phyloP scores from a whole-genome alignment of 2,329 filamentous ascomycete species.

The Neurospora sp. region DNA sequence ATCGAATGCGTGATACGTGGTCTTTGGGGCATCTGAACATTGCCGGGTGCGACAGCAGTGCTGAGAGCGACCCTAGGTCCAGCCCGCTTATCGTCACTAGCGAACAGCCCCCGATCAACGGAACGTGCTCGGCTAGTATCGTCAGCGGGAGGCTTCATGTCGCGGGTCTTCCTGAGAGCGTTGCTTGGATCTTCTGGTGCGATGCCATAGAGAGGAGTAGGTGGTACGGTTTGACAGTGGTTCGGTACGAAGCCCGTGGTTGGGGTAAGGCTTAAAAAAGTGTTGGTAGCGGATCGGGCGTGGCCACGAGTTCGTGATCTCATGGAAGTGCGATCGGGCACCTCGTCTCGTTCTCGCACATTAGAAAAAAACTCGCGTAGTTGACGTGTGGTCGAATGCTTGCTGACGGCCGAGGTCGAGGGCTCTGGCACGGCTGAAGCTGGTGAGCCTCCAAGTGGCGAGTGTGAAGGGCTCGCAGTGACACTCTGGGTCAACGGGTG shows the following conservation, averaged over 20 bases:
- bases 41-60: conserved; percentile 52
- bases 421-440: conserved; percentile 14
- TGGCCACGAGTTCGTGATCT: conserved; percentile 25
- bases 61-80: conserved; percentile 54
- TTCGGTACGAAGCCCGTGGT: conserved; percentile 11
- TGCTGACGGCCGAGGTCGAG: conserved; percentile 26
- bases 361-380: conserved; percentile 25
- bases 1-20: conserved; percentile 25
- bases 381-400: conserved; percentile 21
- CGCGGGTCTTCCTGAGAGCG: conserved; percentile 32
- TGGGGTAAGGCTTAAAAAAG: conserved; percentile 33
- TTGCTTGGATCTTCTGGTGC: conserved; percentile 32
- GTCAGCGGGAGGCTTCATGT: conserved; percentile 29
- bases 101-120: conserved; percentile 50
- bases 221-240: conserved; percentile 25
- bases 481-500: conserved; percentile 70
- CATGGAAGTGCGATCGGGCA: conserved; percentile 24
- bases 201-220: conserved; percentile 28
- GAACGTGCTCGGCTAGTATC: conserved; percentile 48
- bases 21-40: conserved; percentile 37
- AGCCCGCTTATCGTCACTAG: conserved; percentile 52
- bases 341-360: conserved; percentile 23
- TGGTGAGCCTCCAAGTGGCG: conserved; percentile 20
- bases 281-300: conserved; percentile 33
- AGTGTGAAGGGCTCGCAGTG: conserved; percentile 54